Percentiles rank a stretch among this genome's conserved stretches.
Conservation (phyloP, 148 eudicot species). For the Rhododendron molle region DNA sequence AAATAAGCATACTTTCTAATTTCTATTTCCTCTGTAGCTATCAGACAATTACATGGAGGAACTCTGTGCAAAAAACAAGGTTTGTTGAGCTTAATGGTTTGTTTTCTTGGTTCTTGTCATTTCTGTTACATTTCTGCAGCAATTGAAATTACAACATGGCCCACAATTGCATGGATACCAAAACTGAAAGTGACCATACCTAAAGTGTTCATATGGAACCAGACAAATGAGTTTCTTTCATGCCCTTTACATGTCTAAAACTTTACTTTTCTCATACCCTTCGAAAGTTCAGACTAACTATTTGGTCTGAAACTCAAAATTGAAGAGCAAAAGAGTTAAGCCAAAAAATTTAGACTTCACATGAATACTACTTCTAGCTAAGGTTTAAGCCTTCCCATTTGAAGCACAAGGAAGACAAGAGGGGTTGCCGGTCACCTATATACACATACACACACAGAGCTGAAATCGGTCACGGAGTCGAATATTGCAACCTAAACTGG, state of each 20-base stretch:
- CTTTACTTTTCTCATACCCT: background rate
- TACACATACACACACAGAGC: too few species aligned
- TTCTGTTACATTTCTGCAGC: conserved; percentile 1
- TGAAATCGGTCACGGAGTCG: too few species aligned
- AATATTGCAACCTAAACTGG: too few species aligned
- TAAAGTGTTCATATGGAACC: background rate
- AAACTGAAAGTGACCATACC: background rate
- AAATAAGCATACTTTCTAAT: background rate
- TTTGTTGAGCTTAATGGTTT: conserved; percentile 28
- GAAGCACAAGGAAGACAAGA: too few species aligned
- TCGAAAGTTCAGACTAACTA: too few species aligned
- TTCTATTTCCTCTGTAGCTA: conserved; percentile 31
- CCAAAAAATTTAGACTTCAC: too few species aligned
- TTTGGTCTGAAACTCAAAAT: too few species aligned
- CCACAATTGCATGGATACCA: background rate
- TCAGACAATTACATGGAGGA: conserved; percentile 69
- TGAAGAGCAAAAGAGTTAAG: too few species aligned
- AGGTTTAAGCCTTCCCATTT: too few species aligned
- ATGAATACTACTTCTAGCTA: too few species aligned
- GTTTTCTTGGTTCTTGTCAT: background rate
- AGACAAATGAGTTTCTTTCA: background rate
- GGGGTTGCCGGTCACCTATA: too few species aligned
- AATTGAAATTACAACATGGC: conserved; percentile 2
- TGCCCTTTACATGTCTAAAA: background rate
- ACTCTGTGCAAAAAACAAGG: conserved; percentile 72